These are phyloP conservation scores for Tulasnella sp. DNA, from an alignment of 768 basidiomycete species.

Conservation along the genomic window DNA sequence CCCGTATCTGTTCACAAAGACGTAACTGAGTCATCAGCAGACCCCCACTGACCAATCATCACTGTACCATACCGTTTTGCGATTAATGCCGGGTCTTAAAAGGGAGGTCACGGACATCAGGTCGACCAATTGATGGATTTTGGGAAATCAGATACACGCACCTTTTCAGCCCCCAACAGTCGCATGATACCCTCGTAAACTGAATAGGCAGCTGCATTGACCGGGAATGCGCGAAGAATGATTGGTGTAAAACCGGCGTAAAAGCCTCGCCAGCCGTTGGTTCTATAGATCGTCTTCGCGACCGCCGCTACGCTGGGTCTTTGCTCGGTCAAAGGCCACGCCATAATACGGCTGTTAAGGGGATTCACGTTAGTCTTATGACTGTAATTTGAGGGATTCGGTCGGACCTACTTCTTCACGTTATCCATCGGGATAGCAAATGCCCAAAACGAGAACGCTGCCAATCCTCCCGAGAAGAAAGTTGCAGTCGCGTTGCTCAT, in stretches of 20 bases:
- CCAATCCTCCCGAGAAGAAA: constrained; percentile 62
- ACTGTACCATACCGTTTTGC: not conserved
- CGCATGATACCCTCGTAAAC: constrained; percentile 75
- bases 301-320: constrained; percentile 50
- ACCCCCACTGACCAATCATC: not conserved
- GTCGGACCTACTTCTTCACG: constrained; percentile 63
- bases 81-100: constrained; percentile 13
- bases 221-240: constrained; percentile 68
- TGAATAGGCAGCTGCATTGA: constrained; percentile 72
- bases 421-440: constrained; percentile 74
- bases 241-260: constrained; percentile 65
- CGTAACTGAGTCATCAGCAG: constrained; percentile 9
- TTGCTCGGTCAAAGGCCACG: constrained; percentile 41
- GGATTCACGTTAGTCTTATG: constrained; percentile 24
- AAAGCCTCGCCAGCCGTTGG: constrained; percentile 54
- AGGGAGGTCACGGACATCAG: not conserved
- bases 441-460: constrained; percentile 60
- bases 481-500: constrained; percentile 58
- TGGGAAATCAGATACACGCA: constrained; percentile 31
- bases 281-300: constrained; percentile 50
- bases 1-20: not conserved
- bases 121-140: not conserved
- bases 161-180: constrained; percentile 61
- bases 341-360: constrained; percentile 58
- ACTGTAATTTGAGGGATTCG: constrained; percentile 5